Evolutionary conservation across 2,329 filamentous ascomycete genomes (phyloP).

Genomic region (Ophiostoma australiae): DNA sequence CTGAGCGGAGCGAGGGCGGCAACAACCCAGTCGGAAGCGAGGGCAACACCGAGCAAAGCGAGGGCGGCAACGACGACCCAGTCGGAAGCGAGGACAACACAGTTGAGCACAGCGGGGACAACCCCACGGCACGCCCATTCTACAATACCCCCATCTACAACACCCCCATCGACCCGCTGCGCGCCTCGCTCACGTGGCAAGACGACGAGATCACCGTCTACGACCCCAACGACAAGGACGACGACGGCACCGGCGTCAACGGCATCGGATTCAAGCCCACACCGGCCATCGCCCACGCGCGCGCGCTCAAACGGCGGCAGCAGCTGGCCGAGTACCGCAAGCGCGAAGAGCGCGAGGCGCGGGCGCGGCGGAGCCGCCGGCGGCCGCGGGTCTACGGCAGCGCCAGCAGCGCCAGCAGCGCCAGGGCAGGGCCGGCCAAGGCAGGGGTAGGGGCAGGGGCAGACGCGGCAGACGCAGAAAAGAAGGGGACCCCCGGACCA

Average conservation of each 20-base stretch:
- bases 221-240: conserved; percentile 59
- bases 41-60: too few relatives aligned
- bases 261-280: conserved; percentile 64
- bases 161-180: conserved; percentile 44
- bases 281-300: conserved; percentile 54
- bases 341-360: conserved; percentile 56
- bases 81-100: too few relatives aligned
- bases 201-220: conserved; percentile 65
- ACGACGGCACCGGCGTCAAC: conserved; percentile 63
- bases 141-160: background rate
- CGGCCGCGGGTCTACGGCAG: conserved; percentile 33
- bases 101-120: background rate
- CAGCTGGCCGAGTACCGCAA: conserved; percentile 60
- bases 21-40: too few relatives aligned
- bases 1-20: too few relatives aligned
- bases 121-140: too few relatives aligned
- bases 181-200: conserved; percentile 61
- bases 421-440: background rate
- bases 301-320: conserved; percentile 52
- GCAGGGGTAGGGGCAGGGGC: too few relatives aligned
- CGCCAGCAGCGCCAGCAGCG: background rate
- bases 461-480: background rate
- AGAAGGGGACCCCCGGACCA: background rate
- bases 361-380: conserved; percentile 51
- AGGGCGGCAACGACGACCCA: too few relatives aligned